Conservation (phyloP, 208 protist genomes). For the Herpetomonas muscarum region DNA sequence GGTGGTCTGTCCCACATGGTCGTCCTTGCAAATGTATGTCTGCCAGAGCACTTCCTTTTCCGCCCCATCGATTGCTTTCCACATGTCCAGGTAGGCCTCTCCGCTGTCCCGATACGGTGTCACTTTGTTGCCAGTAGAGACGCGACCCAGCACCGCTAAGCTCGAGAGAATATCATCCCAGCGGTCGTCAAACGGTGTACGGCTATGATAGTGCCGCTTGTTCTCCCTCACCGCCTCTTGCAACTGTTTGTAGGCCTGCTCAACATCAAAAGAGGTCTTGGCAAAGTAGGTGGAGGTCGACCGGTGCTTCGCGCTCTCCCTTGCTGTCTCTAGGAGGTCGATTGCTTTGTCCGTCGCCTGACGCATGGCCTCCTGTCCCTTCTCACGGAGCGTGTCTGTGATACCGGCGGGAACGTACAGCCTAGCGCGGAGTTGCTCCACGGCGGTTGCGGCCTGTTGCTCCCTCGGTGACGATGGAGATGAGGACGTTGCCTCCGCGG, state of each 20-base stretch:
- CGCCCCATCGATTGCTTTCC: conserved; percentile 77
- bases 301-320: neutral
- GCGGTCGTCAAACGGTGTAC: conserved; percentile 59
- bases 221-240: conserved; percentile 12
- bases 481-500: too few relatives aligned
- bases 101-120: conserved; percentile 69
- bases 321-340: neutral
- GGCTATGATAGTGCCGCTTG: conserved; percentile 24
- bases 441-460: neutral
- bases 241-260: conserved; percentile 16
- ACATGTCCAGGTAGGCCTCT: conserved; percentile 79
- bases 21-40: conserved; percentile 94
- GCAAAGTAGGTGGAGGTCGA: neutral
- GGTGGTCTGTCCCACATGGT: conserved; percentile 72
- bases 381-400: neutral
- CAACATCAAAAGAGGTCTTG: conserved; percentile 21
- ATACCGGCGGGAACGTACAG: neutral
- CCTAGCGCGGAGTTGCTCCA: neutral
- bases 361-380: neutral
- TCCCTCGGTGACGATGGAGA: too few relatives aligned
- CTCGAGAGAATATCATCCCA: conserved; percentile 67
- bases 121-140: conserved; percentile 62
- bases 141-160: conserved; percentile 58
- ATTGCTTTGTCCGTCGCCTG: neutral
- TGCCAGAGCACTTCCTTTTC: conserved; percentile 77